Evolutionary conservation across 2,329 filamentous ascomycete genomes (phyloP).

Genomic region (Pleoardoris graminearum): DNA sequence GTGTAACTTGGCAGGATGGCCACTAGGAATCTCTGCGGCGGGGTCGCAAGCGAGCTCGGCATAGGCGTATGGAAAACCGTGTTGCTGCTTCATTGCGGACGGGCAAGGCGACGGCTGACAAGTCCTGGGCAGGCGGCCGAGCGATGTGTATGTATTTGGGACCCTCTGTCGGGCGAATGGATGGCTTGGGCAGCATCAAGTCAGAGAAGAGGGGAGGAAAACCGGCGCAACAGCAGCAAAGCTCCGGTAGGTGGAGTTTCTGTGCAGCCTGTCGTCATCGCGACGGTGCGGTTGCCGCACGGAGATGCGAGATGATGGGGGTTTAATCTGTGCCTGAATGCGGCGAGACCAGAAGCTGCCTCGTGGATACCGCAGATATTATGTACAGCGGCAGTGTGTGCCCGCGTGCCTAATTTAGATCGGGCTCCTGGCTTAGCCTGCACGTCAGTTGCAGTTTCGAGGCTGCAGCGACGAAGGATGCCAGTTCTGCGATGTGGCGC

Average conservation of each 20-base stretch:
- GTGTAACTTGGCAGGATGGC: conserved; percentile 2
- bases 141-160: neutral
- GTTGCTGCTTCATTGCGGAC: neutral
- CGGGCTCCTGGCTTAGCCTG: conserved; percentile 1
- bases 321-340: conserved; percentile 5
- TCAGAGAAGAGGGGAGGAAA: neutral
- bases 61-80: neutral
- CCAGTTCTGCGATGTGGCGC: neutral
- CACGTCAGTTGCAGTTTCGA: neutral
- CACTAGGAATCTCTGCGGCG: no score
- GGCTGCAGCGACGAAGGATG: neutral
- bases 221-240: conserved; percentile 3
- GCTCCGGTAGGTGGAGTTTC: conserved; percentile 15
- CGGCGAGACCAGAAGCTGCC: conserved; percentile 10
- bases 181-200: conserved; percentile 6
- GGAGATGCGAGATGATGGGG: conserved; percentile 7
- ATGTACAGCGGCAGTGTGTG: conserved; percentile 6
- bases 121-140: neutral
- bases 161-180: conserved; percentile 10
- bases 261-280: conserved; percentile 7
- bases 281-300: neutral
- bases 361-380: conserved; percentile 9
- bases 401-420: conserved; percentile 26
- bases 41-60: neutral
- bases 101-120: conserved; percentile 10